Conservation (phyloP, 2,329 filamentous ascomycete genomes). For the Fusarium irregulare region DNA sequence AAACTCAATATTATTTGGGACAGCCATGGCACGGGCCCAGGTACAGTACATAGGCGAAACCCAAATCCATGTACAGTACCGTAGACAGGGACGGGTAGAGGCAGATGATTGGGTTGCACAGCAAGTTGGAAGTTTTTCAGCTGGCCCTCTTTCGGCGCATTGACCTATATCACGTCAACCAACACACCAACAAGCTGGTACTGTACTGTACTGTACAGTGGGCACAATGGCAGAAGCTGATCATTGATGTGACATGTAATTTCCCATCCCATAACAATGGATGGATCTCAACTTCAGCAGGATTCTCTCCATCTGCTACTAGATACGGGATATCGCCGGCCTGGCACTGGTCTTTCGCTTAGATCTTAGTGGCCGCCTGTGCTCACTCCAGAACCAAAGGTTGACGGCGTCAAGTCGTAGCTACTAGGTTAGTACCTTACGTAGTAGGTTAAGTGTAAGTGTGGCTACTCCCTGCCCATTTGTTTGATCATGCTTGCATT, state of each 20-base stretch:
- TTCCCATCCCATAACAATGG: neutral
- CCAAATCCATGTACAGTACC: neutral
- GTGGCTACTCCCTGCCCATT: slow-evolving; percentile 26
- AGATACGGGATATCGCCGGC: slow-evolving; percentile 25
- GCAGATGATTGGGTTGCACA: slow-evolving; percentile 9
- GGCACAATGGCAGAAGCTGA: slow-evolving; percentile 24
- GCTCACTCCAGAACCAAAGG: slow-evolving; percentile 2
- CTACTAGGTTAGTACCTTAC: neutral
- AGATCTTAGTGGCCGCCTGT: slow-evolving; percentile 39
- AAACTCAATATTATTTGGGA: slow-evolving; percentile 8
- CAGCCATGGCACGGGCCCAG: slow-evolving; percentile 1
- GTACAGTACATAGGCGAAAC: slow-evolving; percentile 19
- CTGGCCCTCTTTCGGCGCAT: slow-evolving; percentile 8
- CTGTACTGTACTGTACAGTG: neutral
- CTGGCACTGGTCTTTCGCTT: slow-evolving; percentile 25
- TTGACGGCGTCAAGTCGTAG: slow-evolving; percentile 12
- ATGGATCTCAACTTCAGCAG: neutral
- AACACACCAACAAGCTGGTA: slow-evolving; percentile 15
- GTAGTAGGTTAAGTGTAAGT: slow-evolving; percentile 14
- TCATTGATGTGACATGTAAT: slow-evolving; percentile 1
- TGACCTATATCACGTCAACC: neutral
- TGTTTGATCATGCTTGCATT: slow-evolving; percentile 7
- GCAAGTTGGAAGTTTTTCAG: slow-evolving; percentile 11
- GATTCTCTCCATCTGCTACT: neutral
- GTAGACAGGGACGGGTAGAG: neutral